phyloP scores from a whole-genome alignment of 2,329 filamentous ascomycete species.

The Arthroderma sp. region DNA sequence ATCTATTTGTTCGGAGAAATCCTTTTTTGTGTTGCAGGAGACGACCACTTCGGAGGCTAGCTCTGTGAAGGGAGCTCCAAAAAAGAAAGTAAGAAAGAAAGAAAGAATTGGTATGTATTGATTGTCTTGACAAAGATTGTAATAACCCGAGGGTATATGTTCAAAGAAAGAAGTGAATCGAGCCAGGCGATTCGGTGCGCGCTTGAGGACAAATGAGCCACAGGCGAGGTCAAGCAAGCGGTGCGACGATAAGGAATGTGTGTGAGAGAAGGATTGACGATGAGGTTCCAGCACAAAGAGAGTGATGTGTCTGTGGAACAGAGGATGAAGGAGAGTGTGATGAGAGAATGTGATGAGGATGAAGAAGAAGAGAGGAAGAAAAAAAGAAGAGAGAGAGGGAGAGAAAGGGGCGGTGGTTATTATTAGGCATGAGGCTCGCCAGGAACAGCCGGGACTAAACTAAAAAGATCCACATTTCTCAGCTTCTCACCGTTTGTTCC shows the following conservation, averaged over 20 bases:
- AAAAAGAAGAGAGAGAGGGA: neutral
- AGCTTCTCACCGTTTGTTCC: no score
- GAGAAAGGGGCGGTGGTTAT: neutral
- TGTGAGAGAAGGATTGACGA: no score
- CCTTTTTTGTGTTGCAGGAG: no score
- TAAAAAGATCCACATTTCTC: no score
- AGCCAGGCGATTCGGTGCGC: slow-evolving; percentile 6
- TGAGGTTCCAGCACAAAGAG: slow-evolving; percentile 4
- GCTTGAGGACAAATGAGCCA: no score
- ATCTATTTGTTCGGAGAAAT: neutral
- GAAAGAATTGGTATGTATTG: neutral
- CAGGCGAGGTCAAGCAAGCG: no score
- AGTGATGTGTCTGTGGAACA: slow-evolving; percentile 6
- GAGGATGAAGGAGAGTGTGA: slow-evolving; percentile 1
- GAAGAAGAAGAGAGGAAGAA: slow-evolving; percentile 1
- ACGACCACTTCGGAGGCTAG: no score
- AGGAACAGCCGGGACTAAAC: neutral
- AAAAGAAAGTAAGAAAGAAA: neutral
- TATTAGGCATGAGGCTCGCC: neutral
- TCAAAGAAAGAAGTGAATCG: slow-evolving; percentile 5
- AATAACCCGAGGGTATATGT: neutral
- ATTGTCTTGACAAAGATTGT: neutral
- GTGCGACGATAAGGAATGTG: no score
- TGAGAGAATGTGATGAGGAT: slow-evolving; percentile 4
- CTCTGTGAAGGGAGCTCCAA: no score